These are phyloP conservation scores for Phytophthora sp. DNA, from an alignment of 352 stramenopile species.

Conservation along the genomic window DNA sequence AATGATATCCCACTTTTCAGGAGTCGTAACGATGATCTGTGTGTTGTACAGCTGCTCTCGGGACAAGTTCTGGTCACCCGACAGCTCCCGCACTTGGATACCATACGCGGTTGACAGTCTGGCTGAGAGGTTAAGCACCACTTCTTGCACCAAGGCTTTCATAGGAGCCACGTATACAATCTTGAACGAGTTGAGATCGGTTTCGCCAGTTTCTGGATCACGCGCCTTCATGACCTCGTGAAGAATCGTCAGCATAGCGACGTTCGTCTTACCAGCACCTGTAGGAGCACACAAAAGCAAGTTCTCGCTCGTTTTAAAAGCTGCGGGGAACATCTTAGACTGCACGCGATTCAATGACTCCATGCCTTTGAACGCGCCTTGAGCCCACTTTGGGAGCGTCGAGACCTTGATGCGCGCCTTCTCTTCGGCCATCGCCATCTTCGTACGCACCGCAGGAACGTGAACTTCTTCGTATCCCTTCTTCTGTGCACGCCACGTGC, in stretches of 20 bases:
- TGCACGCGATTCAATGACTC: conserved; percentile 99
- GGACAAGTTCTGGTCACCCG: conserved; percentile 98
- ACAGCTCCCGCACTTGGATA: conserved; percentile 97
- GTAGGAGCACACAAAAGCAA: conserved; percentile 99
- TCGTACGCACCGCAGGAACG: conserved; percentile 95
- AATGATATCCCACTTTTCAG: conserved; percentile 99
- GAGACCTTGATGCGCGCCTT: conserved; percentile 89
- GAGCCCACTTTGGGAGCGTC: conserved; percentile 95
- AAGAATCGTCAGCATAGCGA: conserved; percentile 98
- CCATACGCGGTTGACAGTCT: conserved; percentile 93
- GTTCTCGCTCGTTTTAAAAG: conserved; percentile 96
- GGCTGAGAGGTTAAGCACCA: conserved; percentile 97
- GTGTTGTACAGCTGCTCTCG: conserved; percentile 98
- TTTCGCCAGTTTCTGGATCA: conserved; percentile 76
- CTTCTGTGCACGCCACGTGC: conserved; percentile 97
- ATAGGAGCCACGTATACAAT: conserved; percentile 99
- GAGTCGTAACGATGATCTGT: conserved; percentile 99
- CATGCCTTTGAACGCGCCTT: conserved; percentile 97
- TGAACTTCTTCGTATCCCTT: conserved; percentile 99
- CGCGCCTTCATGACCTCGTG: conserved; percentile 97
- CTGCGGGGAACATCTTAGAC: conserved; percentile 95
- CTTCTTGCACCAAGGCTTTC: conserved; percentile 99
- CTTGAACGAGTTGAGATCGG: conserved; percentile 98
- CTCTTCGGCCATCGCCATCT: conserved; percentile 74
- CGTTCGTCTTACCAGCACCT: conserved; percentile 99